These are phyloP conservation scores for Penicillium parvum DNA, from an alignment of 495 filamentous ascomycete species.

Conservation along the genomic window DNA sequence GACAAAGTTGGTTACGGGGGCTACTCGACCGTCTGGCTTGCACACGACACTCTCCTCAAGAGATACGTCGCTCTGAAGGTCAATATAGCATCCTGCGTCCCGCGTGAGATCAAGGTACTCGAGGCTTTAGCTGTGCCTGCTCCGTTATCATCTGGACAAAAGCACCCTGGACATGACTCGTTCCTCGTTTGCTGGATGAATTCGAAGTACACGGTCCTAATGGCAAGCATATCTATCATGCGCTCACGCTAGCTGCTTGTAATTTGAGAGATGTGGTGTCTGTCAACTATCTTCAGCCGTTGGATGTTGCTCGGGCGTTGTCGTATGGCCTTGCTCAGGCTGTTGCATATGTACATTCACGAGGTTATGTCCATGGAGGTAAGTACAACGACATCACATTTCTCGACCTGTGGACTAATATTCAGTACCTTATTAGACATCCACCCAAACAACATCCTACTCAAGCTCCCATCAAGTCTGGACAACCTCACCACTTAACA, in stretches of 20 bases:
- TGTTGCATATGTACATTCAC: slow-evolving; percentile 32
- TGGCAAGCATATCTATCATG: slow-evolving; percentile 29
- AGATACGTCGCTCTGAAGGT: slow-evolving; percentile 3
- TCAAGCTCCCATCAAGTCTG: slow-evolving; percentile 32
- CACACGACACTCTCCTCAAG: slow-evolving; percentile 30
- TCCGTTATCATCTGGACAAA: neutral
- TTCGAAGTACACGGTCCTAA: slow-evolving; percentile 29
- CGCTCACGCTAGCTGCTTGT: slow-evolving; percentile 18
- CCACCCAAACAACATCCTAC: slow-evolving; percentile 34
- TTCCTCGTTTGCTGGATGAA: neutral
- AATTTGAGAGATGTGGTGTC: slow-evolving; percentile 27
- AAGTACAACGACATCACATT: neutral
- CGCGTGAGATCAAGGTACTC: neutral
- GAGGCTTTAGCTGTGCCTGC: neutral
- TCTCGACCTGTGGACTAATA: slow-evolving; percentile 1
- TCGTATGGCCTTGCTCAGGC: slow-evolving; percentile 19
- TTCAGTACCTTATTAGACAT: slow-evolving; percentile 24
- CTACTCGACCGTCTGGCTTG: slow-evolving; percentile 54
- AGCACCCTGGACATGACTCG: neutral
- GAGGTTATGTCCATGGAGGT: slow-evolving; percentile 35
- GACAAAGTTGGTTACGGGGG: slow-evolving; percentile 53
- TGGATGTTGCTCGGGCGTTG: slow-evolving; percentile 29
- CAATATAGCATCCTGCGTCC: neutral
- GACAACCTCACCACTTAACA: slow-evolving; percentile 12
- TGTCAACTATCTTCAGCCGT: slow-evolving; percentile 23